Evolutionary conservation across 2,329 filamentous ascomycete species (phyloP).

Genomic region (Tolypocladium pustulatum): DNA sequence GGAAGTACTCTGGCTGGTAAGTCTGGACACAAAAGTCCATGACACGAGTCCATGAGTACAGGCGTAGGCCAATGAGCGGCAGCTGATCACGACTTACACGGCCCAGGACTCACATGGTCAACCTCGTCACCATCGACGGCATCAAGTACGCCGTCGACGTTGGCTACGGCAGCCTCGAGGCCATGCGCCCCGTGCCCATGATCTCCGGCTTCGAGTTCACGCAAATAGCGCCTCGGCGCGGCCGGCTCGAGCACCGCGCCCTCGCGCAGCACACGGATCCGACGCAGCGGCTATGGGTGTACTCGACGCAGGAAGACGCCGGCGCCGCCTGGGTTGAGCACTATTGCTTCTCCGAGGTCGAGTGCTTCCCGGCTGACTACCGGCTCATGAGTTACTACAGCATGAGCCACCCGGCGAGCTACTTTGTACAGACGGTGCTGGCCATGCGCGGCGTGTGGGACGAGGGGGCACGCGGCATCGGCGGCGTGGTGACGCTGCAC

Average conservation of each 20-base stretch:
- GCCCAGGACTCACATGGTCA: conserved; percentile 45
- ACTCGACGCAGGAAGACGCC: conserved; percentile 17
- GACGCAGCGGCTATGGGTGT: conserved; percentile 27
- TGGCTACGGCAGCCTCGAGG: conserved; percentile 30
- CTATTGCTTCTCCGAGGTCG: conserved; percentile 41
- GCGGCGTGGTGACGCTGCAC: conserved; percentile 32
- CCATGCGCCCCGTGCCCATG: conserved; percentile 3
- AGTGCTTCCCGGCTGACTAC: conserved; percentile 36
- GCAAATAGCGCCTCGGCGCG: conserved; percentile 32
- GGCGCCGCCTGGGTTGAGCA: conserved; percentile 29
- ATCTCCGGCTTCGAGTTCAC: background rate
- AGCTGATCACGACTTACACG: too few species aligned
- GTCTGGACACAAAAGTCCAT: too few species aligned
- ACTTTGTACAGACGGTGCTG: conserved; percentile 26
- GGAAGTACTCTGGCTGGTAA: conserved; percentile 15
- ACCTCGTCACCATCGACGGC: conserved; percentile 41
- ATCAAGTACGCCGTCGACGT: background rate
- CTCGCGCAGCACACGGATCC: conserved; percentile 21
- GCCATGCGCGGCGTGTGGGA: conserved; percentile 20
- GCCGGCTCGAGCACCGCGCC: conserved; percentile 28
- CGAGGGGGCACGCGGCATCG: conserved; percentile 3
- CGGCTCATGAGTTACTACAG: conserved; percentile 32
- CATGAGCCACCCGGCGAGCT: conserved; percentile 22
- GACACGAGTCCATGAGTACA: too few species aligned
- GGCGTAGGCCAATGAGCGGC: too few species aligned